Conservation (phyloP, 768 basidiomycete genomes). For the Leccinum rimulosum region DNA sequence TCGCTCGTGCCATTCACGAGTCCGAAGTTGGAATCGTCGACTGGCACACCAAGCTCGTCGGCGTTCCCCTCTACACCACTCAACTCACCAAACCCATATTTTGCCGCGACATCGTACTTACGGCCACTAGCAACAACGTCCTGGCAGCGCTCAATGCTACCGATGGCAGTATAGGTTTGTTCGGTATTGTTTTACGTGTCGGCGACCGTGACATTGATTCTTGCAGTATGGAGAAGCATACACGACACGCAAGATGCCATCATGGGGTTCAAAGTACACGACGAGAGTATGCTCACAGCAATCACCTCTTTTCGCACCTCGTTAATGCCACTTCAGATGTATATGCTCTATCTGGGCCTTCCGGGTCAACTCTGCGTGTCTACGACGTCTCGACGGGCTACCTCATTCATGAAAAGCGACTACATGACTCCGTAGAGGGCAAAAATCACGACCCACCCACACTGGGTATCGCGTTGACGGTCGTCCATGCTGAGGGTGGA, state of each 20-base stretch:
- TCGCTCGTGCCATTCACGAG: constrained; percentile 55
- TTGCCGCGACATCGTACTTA: constrained; percentile 56
- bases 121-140: constrained; percentile 72
- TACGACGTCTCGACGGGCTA: constrained; percentile 65
- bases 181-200: constrained; percentile 8
- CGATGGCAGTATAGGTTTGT: constrained; percentile 67
- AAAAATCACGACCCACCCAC: constrained; percentile 49
- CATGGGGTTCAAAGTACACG: constrained; percentile 56
- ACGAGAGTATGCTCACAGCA: constrained; percentile 46
- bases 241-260: constrained; percentile 71
- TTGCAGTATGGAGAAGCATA: constrained; percentile 75
- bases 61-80: constrained; percentile 60
- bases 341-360: constrained; percentile 71
- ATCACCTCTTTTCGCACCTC: not conserved
- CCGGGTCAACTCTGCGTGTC: constrained; percentile 63
- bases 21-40: constrained; percentile 80
- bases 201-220: not conserved
- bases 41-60: constrained; percentile 81
- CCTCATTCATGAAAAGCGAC: constrained; percentile 59
- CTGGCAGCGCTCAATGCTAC: constrained; percentile 67
- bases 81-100: constrained; percentile 58
- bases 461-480: constrained; percentile 51
- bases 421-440: constrained; percentile 48
- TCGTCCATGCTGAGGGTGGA: constrained; percentile 32
- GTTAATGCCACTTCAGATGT: constrained; percentile 45